Base-by-base conservation (phyloP, 2,329 filamentous ascomycete genomes). In the Trichoderma sp. region DNA sequence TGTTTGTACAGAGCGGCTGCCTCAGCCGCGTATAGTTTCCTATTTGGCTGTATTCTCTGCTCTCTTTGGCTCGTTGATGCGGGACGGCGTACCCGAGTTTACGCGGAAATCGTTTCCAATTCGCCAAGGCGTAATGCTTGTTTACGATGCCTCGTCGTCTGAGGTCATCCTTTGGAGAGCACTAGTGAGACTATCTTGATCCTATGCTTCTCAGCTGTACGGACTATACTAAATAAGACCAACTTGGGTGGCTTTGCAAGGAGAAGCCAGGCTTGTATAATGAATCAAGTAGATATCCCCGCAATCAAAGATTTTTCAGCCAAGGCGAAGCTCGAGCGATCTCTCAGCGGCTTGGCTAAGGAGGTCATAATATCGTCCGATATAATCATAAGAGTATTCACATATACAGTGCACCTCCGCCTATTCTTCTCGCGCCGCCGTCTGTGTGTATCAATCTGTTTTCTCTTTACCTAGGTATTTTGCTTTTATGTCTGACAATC, bases 41-140 rank as follows among this genome's bases (percentile, higher is more conserved):
- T 14, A 24, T 55, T 55, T 27, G 52, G 14, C 13, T 55, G 13
- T 19, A 16, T 29, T 31, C 5, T 6, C 24, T 7, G 14, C 14
- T 7, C n/a, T 29, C 14, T 27, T 27, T 55, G 21, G 27, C 1
- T 7, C 47, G n/a, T 49, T 2, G 47, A 1, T 49, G 19, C 11
- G 47, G 53, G 63, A 35, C 37, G 63, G 63, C 37, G 53, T 58
- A 66, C 63, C 53, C 63, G 63, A 66, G 14, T 5, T 29, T 55
- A 49, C 47, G 24, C 19, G 29, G 29, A 57, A 33, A 57, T 2
- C 47, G 19, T 33, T 57, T 33, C 40, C 40, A 43, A 43, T 43
- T n/a, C 4, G 40, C 40, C 40, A 43, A 43, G 40, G 19, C 16
- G 40, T 10, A 43, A 43, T 19, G 40, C 19, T 43, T 43, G 40